Evolutionary conservation across 2,329 filamentous ascomycete genomes (phyloP).

Genomic region (Xenosphaeropsis pyriputrescens): DNA sequence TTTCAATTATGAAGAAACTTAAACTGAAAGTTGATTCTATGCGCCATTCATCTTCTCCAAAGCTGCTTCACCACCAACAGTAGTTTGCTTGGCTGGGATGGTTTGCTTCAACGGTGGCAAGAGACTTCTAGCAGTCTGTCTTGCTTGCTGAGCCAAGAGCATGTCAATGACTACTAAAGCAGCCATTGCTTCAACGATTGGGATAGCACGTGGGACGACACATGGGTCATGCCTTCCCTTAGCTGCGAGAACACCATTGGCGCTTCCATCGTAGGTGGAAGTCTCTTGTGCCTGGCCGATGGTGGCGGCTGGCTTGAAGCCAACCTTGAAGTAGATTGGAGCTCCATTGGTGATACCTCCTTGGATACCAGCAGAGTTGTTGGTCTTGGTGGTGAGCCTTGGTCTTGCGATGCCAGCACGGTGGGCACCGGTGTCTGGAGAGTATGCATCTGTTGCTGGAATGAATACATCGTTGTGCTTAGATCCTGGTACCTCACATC

Average conservation of each 20-base stretch:
- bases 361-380: constrained; percentile 90
- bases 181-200: constrained; percentile 86
- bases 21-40: too few species aligned
- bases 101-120: constrained; percentile 23
- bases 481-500: constrained; percentile 76
- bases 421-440: constrained; percentile 28
- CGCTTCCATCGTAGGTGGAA: constrained; percentile 57
- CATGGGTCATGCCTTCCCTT: constrained; percentile 93
- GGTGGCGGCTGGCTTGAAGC: constrained; percentile 89
- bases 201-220: constrained; percentile 77
- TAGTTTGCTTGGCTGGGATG: constrained; percentile 2
- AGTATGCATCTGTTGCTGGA: constrained; percentile 24
- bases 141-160: constrained; percentile 64
- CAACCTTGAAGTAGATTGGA: constrained; percentile 86
- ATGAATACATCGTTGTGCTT: constrained; percentile 85
- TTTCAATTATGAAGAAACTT: too few species aligned
- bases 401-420: constrained; percentile 34
- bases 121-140: constrained; percentile 29
- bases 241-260: constrained; percentile 64
- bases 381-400: constrained; percentile 72
- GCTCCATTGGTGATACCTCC: constrained; percentile 91
- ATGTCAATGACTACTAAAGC: constrained; percentile 79
- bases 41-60: background rate
- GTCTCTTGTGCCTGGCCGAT: constrained; percentile 83
- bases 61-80: background rate